These are phyloP conservation scores for Tolypocladium pustulatum DNA, from an alignment of 2,329 filamentous ascomycete species.

Conservation along the genomic window DNA sequence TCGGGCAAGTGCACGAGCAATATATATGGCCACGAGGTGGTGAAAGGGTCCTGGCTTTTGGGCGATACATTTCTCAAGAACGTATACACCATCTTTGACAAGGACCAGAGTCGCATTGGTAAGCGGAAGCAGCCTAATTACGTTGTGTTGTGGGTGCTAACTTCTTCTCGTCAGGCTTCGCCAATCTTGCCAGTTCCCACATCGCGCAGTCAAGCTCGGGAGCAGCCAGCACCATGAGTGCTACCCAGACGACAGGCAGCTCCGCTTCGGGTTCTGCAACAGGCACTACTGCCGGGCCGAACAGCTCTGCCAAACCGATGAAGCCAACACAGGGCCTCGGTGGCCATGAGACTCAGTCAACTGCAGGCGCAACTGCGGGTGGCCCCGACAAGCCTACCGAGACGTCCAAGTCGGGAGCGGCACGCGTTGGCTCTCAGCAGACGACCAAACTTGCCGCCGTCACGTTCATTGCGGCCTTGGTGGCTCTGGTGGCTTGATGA, in stretches of 20 bases:
- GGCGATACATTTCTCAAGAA: conserved; percentile 85
- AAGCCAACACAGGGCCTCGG: conserved; percentile 7
- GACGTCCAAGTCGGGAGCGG: conserved; percentile 4
- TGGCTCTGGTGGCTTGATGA: conserved; percentile 1
- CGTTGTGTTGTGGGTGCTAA: not conserved
- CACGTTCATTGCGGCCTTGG: not conserved
- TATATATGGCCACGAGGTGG: conserved; percentile 61
- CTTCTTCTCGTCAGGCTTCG: not conserved
- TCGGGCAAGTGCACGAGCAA: conserved; percentile 55
- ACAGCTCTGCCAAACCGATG: not conserved
- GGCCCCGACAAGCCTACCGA: conserved; percentile 3
- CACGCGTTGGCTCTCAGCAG: not conserved
- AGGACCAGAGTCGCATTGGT: conserved; percentile 56
- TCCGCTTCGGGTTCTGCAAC: conserved; percentile 1
- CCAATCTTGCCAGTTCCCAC: conserved; percentile 4
- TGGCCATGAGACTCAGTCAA: conserved; percentile 9
- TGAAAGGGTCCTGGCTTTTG: conserved; percentile 62
- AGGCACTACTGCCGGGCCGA: not conserved
- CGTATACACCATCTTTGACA: conserved; percentile 78
- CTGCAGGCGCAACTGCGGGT: not conserved
- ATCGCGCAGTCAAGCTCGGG: not conserved
- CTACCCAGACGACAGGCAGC: not conserved
- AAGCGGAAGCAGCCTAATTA: conserved; percentile 11
- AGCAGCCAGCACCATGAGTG: not conserved
- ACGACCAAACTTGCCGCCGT: not conserved